These are phyloP conservation scores for Mycena indigotica DNA, from an alignment of 768 basidiomycete species.

Conservation along the genomic window DNA sequence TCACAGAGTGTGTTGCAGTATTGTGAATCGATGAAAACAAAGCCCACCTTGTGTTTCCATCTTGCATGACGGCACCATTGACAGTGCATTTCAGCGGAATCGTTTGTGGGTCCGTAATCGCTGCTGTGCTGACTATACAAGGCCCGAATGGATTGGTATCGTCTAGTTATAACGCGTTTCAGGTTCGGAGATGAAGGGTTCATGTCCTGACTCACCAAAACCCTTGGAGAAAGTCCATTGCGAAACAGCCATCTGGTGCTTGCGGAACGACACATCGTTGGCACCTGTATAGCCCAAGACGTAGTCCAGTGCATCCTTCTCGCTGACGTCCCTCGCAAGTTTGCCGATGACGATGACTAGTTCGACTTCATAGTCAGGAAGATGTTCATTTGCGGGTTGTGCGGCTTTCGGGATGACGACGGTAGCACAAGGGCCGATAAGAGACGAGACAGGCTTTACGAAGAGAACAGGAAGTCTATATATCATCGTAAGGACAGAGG, in stretches of 20 bases:
- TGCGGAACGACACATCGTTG: conserved; percentile 86
- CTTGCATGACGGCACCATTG: conserved; percentile 71
- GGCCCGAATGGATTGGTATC: conserved; percentile 80
- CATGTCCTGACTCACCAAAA: conserved; percentile 57
- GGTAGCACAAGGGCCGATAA: conserved; percentile 71
- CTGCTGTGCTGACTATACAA: conserved; percentile 67
- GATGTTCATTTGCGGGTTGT: conserved; percentile 69
- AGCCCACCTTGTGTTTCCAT: conserved; percentile 75
- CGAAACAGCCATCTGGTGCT: conserved; percentile 75
- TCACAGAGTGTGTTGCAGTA: background rate
- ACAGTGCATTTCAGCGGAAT: conserved; percentile 63
- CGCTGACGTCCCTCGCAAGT: conserved; percentile 75
- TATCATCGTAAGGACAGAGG: too few relatives aligned
- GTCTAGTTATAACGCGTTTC: conserved; percentile 37
- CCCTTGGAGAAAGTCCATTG: conserved; percentile 91
- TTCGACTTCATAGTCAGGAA: conserved; percentile 84
- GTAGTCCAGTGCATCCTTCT: conserved; percentile 81
- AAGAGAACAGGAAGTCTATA: conserved; percentile 78
- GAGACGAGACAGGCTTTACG: conserved; percentile 71
- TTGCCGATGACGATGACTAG: conserved; percentile 84
- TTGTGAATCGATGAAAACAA: background rate
- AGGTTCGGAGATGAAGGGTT: background rate
- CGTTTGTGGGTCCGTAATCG: conserved; percentile 67
- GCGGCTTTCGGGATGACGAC: conserved; percentile 67
- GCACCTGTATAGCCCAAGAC: conserved; percentile 81